Percentiles rank a stretch among this genome's conserved stretches.
Conservation (phyloP, 352 stramenopile species). For the Pythium dissimile region DNA sequence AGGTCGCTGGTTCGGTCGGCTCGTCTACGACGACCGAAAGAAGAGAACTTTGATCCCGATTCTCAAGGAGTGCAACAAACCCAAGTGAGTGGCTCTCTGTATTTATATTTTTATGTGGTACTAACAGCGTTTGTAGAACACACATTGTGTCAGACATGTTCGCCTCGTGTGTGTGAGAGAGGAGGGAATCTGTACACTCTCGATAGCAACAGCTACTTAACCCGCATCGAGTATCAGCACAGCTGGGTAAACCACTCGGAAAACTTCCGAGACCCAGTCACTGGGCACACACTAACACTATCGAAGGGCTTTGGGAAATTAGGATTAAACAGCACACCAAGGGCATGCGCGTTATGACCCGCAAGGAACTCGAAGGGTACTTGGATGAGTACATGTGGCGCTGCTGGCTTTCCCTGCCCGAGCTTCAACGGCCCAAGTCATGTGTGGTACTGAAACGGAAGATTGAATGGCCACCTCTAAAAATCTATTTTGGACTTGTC, state of each 20-base stretch:
- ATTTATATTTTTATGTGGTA: not conserved
- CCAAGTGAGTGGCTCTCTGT: not conserved
- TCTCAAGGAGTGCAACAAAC: conserved; percentile 3
- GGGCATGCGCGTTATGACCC: conserved; percentile 4
- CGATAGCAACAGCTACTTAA: not conserved
- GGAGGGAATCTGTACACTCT: not conserved
- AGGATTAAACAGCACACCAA: conserved; percentile 12
- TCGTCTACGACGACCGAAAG: conserved; percentile 20
- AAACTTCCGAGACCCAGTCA: conserved; percentile 7
- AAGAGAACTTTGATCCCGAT: conserved; percentile 13
- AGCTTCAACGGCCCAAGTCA: too few species aligned
- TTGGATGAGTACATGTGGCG: conserved; percentile 16
- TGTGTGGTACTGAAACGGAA: too few species aligned
- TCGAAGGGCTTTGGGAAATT: conserved; percentile 18
- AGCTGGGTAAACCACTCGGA: conserved; percentile 11
- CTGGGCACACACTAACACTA: conserved; percentile 13
- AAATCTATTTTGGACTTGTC: too few species aligned
- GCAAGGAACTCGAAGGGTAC: not conserved
- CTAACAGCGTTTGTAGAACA: not conserved
- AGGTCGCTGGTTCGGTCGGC: conserved; percentile 21
- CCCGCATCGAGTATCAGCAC: conserved; percentile 3
- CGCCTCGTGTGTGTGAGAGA: conserved; percentile 17
- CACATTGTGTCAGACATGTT: conserved; percentile 25
- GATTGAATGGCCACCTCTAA: too few species aligned
- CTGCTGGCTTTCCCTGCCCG: too few species aligned